These are phyloP conservation scores for Gonapodya prolifera DNA, from an alignment of 192 early-diverging fungal genomes.

Conservation along the genomic window DNA sequence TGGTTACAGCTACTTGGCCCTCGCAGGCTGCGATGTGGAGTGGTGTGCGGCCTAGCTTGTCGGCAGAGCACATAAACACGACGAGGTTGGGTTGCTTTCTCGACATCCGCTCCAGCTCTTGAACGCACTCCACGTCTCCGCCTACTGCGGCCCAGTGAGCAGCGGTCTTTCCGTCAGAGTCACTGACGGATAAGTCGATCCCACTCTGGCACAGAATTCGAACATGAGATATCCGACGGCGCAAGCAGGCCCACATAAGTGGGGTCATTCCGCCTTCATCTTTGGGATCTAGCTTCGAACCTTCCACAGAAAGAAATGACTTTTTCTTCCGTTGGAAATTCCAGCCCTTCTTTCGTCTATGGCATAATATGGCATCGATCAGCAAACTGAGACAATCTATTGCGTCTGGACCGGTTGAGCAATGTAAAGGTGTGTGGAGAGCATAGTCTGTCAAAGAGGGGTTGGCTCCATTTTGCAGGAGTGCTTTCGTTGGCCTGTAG, in stretches of 20 bases:
- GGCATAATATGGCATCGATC: not conserved
- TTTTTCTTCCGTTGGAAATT: not conserved
- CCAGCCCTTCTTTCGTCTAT: too few species aligned
- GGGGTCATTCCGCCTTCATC: not conserved
- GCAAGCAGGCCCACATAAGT: not conserved
- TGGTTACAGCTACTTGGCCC: not conserved
- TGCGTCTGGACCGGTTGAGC: not conserved
- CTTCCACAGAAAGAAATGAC: not conserved
- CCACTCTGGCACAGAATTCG: not conserved
- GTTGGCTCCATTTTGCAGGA: not conserved
- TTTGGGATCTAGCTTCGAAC: not conserved
- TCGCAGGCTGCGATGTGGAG: not conserved
- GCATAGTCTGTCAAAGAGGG: not conserved
- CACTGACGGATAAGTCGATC: not conserved
- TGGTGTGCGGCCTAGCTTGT: not conserved
- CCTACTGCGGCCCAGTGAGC: not conserved
- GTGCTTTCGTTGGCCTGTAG: not conserved
- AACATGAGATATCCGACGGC: not conserved
- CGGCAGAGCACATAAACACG: not conserved
- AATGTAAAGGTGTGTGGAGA: not conserved
- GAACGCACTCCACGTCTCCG: not conserved
- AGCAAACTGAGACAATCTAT: not conserved
- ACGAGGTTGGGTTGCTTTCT: not conserved
- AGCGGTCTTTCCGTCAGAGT: not conserved
- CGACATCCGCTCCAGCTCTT: not conserved